Conservation (phyloP, 2,329 filamentous ascomycete species). For the Xylariaceae sp. region DNA sequence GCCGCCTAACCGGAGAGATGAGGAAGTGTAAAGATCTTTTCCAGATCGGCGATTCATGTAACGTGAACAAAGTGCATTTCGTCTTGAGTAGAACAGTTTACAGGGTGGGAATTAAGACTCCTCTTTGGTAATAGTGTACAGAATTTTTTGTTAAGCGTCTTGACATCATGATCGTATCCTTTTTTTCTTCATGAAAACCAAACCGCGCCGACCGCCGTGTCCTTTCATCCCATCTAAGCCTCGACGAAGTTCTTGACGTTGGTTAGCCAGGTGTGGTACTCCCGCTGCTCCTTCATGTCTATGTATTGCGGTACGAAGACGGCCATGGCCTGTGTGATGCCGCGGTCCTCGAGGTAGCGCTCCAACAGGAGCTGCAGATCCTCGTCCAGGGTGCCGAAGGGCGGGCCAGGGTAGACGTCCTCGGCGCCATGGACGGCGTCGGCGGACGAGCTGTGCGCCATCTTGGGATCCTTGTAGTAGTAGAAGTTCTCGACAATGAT, state of each 20-base stretch:
- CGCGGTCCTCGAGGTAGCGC: conserved; percentile 90
- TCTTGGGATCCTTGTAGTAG: conserved; percentile 73
- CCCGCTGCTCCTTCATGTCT: conserved; percentile 96
- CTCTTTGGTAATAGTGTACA: conserved; percentile 7
- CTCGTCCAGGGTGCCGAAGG: conserved; percentile 91
- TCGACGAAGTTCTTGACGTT: conserved; percentile 83
- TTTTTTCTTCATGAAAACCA: conserved; percentile 4
- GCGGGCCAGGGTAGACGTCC: conserved; percentile 81
- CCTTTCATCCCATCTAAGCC: conserved; percentile 52
- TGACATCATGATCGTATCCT: not conserved
- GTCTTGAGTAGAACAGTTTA: conserved; percentile 16
- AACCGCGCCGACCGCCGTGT: not conserved
- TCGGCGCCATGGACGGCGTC: conserved; percentile 74
- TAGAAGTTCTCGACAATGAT: conserved; percentile 88
- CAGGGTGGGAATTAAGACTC: conserved; percentile 6
- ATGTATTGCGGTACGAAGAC: conserved; percentile 95
- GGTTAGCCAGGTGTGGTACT: conserved; percentile 88
- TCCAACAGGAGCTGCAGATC: conserved; percentile 90
- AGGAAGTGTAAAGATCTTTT: too few relatives aligned
- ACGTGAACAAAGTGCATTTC: too few relatives aligned
- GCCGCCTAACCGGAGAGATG: too few relatives aligned
- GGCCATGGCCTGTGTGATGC: conserved; percentile 80
- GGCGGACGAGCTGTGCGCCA: conserved; percentile 71
- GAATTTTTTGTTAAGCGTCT: not conserved
- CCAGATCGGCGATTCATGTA: not conserved